These are phyloP conservation scores for Orbilia quercus DNA, from an alignment of 2,329 filamentous ascomycete species.

Conservation along the genomic window DNA sequence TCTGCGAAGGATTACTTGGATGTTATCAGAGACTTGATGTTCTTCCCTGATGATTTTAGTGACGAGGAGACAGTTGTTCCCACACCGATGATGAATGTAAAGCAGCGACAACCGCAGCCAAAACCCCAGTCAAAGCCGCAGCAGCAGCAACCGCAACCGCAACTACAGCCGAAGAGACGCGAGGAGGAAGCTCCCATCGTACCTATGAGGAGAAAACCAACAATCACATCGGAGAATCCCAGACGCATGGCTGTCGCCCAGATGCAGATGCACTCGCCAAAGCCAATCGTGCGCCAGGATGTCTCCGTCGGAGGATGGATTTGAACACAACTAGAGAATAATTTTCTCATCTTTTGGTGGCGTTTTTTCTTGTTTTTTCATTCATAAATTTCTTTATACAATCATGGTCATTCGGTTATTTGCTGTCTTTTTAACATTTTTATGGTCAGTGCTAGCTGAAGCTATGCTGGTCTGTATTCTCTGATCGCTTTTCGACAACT, in stretches of 20 bases:
- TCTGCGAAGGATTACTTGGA: conserved; percentile 83
- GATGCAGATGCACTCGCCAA: conserved; percentile 23
- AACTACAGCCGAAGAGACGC: not conserved
- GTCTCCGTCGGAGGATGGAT: conserved; percentile 51
- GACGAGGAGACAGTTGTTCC: conserved; percentile 11
- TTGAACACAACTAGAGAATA: conserved; percentile 8
- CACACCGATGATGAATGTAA: not conserved
- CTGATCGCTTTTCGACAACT: not conserved
- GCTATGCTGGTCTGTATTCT: not conserved
- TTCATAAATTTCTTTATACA: not conserved
- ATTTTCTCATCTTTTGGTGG: conserved; percentile 3
- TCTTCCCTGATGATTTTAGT: conserved; percentile 18
- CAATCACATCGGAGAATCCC: conserved; percentile 13
- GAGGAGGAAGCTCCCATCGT: conserved; percentile 15
- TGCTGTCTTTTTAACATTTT: not conserved
- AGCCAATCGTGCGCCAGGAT: conserved; percentile 24
- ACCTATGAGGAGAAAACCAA: conserved; percentile 37
- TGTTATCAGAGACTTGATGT: conserved; percentile 70
- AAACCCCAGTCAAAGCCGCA: not conserved
- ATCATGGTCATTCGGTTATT: not conserved
- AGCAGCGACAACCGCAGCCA: not conserved
- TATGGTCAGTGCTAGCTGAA: conserved; percentile 14
- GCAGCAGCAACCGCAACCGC: not conserved
- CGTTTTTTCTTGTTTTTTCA: conserved; percentile 24
- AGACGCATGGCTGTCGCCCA: conserved; percentile 11